Evolutionary conservation across 495 filamentous ascomycete species (phyloP), one percentile per base, ranked within the genome.

Genomic region (Hyaloscypha finlandica): DNA sequence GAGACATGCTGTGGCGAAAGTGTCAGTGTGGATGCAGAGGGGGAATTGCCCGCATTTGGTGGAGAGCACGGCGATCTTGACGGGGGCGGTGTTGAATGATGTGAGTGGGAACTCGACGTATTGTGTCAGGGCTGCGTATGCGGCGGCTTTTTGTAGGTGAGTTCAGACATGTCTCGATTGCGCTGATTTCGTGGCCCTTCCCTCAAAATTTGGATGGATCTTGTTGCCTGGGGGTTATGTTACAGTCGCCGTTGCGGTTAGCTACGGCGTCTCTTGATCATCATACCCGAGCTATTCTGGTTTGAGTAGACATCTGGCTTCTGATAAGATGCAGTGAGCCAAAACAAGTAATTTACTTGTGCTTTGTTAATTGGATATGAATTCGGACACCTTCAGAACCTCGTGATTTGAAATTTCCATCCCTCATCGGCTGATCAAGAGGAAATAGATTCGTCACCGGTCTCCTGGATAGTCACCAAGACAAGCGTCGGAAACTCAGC

Each of bases 391-490:
- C 1, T 37, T 37, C 12, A 3, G 12, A 8, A 37, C 35, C 35
- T 48, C 42, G 11, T 48, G 42, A 11, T 19, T 16, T 48, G 9
- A 12, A 12, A 6, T 37, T 37, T 37, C 35, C 35, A 12, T 8
- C 6, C 35, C 20, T 61, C 39, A 31, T 31, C 16, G 4, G 19
- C 66, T 74, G 70, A 68, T 16, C n/a, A 20, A 37, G 12, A 45
- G 29, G 48, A 22, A 61, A 57, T 69, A 94, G 93, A 66, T 98
- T 97, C 74, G 93, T 97, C 8, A 98, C 95, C 2, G 93, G 93
- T 31, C 84, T 97, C 25, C 82, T 94, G 6, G 93, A 96, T 74
- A 84, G 87, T 4, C 86, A 90, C 66, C 87, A 93, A 68, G 83
- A 88, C 71, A 86, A 85, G 61, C 81, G 82, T 53, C 86, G 87